These are phyloP conservation scores for Cyclotella baltica DNA, from an alignment of 108 stramenopile species.

Conservation along the genomic window DNA sequence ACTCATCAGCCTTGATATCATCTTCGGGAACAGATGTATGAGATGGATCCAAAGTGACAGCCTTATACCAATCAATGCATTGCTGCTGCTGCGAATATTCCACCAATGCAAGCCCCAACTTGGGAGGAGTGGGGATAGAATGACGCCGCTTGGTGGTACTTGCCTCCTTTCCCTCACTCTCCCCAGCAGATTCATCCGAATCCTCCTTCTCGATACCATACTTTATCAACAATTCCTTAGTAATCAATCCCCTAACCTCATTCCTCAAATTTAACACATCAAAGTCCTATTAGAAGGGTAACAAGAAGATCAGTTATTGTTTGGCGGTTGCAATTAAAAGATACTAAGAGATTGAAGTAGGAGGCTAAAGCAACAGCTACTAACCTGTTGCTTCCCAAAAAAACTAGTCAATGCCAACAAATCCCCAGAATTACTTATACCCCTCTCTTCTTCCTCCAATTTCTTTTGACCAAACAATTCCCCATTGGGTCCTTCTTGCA, in stretches of 20 bases:
- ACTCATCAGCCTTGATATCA: too few relatives aligned
- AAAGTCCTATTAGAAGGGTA: too few relatives aligned
- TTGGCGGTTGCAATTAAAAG: too few relatives aligned
- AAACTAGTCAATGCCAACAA: slow-evolving; percentile 44
- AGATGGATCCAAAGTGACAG: too few relatives aligned
- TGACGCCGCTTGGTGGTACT: not conserved
- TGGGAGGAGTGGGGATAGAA: not conserved
- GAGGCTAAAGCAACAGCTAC: too few relatives aligned
- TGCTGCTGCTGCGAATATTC: not conserved
- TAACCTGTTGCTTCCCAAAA: too few relatives aligned
- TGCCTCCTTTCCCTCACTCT: not conserved
- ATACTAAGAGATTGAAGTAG: slow-evolving; percentile 17
- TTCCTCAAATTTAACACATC: not conserved
- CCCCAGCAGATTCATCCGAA: not conserved
- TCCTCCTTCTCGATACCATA: not conserved
- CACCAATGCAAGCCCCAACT: not conserved
- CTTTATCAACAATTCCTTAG: not conserved
- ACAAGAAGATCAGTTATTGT: slow-evolving; percentile 14
- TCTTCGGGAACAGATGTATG: too few relatives aligned
- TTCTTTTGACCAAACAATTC: slow-evolving; percentile 46
- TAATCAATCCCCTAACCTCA: not conserved
- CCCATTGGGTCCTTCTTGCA: slow-evolving; percentile 54
- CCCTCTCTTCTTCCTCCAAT: not conserved
- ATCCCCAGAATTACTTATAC: slow-evolving; percentile 1
- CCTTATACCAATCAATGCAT: not conserved